A percentile compares a stretch with the other conserved stretches of the same genome.
Evolutionary conservation across 106 monocot genomes (phyloP).

Genomic region (Narthecium ossifragum): DNA sequence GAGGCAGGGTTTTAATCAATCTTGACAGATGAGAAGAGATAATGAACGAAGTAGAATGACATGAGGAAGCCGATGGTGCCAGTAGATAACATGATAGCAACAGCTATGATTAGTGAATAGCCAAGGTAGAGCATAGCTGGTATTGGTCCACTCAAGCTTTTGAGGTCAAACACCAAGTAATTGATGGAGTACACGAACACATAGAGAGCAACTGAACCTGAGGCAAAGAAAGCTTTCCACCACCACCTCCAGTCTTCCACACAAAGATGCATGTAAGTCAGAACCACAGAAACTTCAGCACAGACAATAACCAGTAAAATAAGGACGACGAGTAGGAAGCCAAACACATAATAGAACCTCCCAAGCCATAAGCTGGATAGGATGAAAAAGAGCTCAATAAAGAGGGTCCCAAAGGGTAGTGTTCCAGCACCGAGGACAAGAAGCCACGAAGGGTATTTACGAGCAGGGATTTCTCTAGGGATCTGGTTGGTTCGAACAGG

Average conservation of each 20-base stretch:
- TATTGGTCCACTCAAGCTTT: constrained; percentile 64
- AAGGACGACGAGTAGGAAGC: constrained; percentile 55
- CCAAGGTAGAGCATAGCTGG: constrained; percentile 57
- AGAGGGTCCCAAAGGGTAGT: constrained; percentile 55
- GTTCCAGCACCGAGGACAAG: constrained; percentile 60
- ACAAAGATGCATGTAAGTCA: constrained; percentile 70
- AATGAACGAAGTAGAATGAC: constrained; percentile 64
- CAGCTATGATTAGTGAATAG: constrained; percentile 53
- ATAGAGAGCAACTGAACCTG: constrained; percentile 58
- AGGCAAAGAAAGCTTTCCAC: constrained; percentile 75
- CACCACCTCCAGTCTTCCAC: constrained; percentile 82
- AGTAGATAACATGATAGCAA: constrained; percentile 58
- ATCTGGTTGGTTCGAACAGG: constrained; percentile 72
- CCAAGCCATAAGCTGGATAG: constrained; percentile 64
- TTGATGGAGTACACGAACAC: constrained; percentile 66
- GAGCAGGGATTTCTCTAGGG: constrained; percentile 50
- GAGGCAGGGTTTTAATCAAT: constrained; percentile 29
- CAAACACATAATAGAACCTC: constrained; percentile 72
- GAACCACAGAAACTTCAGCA: constrained; percentile 63
- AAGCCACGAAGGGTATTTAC: constrained; percentile 63
- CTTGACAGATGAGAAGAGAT: constrained; percentile 66
- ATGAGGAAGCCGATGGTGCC: constrained; percentile 62
- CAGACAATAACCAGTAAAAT: constrained; percentile 50
- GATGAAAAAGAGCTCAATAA: constrained; percentile 72
- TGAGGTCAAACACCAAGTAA: constrained; percentile 60